Base-by-base conservation (phyloP, 1,284 basidiomycete genomes). In the Boletus hoseneyae region DNA sequence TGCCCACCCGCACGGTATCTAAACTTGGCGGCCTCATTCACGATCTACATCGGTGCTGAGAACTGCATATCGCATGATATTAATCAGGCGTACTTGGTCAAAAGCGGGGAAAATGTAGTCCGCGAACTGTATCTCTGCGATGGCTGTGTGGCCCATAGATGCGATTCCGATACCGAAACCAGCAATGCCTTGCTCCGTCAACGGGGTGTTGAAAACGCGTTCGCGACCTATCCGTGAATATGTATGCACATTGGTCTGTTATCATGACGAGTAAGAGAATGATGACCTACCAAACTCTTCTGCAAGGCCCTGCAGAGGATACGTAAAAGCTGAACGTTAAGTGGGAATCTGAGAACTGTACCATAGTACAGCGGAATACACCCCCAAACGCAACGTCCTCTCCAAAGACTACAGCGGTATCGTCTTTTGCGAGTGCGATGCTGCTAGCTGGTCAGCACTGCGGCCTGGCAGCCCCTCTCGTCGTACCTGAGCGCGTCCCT, bases 11-110 rank as follows among this genome's bases (percentile, higher is more conserved):
- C 92, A 13, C 93, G 87, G 65, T 93, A 97, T 41, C 91, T 79
- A 60, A 90, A 86, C 70, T 97, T 97, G 35, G 95, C 93, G 2
- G 93, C 94, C 72, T 97, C 94, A 61, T 97, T 97, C 42, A 97
- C 93, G 32, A 97, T 77, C 87, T 96, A 63, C 38, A 56, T 55
- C 51, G 48, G 25, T 53, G 32, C 3, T 51, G 35, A 54, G 30
- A 37, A 44, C 7, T 21, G 25, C 19, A 23, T 45, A 23, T 12
- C 16, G 13, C n/a, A 32, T 11, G 4, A 3, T 7, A 39, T 21
- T 7, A n/a, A 29, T 46, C 42, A 11, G 30, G 33, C 72, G 41
- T 59, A 87, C 90, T 75, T 93, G 91, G 63, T 96, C 93, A 64
- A 96, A 96, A 0, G 93, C 93, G 7, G 93, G 93, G 64, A 77